Conservation (phyloP, 805 yeast species). For the Candida michaelii region DNA sequence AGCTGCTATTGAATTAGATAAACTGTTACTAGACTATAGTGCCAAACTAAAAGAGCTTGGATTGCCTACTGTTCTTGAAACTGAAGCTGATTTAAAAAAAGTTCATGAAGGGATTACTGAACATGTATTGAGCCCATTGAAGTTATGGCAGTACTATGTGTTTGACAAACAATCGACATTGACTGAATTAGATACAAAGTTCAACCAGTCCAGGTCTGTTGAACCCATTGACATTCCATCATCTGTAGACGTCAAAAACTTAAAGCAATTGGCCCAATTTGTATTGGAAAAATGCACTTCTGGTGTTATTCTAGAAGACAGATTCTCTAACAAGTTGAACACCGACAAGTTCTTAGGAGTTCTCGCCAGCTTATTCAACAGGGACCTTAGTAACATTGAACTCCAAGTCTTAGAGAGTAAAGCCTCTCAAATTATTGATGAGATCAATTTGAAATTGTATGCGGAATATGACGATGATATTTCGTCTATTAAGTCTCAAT, state of each 20-base stretch:
- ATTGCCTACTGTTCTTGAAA: slow-evolving; percentile 56
- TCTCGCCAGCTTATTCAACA: slow-evolving; percentile 30
- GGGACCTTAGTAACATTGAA: slow-evolving; percentile 15
- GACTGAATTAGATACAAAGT: slow-evolving; percentile 34
- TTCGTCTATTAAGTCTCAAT: slow-evolving; percentile 61
- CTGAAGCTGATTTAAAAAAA: slow-evolving; percentile 52
- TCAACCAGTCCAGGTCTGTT: slow-evolving; percentile 24
- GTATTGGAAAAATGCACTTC: slow-evolving; percentile 44
- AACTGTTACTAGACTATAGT: slow-evolving; percentile 65
- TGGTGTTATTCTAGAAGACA: slow-evolving; percentile 44
- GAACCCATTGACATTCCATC: slow-evolving; percentile 44
- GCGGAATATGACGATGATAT: slow-evolving; percentile 74
- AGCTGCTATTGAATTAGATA: slow-evolving; percentile 84
- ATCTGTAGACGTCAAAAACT: slow-evolving; percentile 35
- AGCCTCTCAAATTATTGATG: slow-evolving; percentile 63
- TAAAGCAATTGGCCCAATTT: slow-evolving; percentile 48
- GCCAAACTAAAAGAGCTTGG: slow-evolving; percentile 53
- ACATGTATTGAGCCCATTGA: slow-evolving; percentile 64
- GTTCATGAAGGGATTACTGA: slow-evolving; percentile 67
- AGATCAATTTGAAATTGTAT: slow-evolving; percentile 73
- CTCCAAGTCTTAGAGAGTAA: slow-evolving; percentile 29
- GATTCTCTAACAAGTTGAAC: slow-evolving; percentile 59
- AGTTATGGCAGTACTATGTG: slow-evolving; percentile 88
- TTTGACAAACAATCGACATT: slow-evolving; percentile 53
- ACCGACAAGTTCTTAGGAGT: slow-evolving; percentile 51